Conservation (phyloP, 2,329 filamentous ascomycete genomes). For the Ilyonectria mors-panacis region DNA sequence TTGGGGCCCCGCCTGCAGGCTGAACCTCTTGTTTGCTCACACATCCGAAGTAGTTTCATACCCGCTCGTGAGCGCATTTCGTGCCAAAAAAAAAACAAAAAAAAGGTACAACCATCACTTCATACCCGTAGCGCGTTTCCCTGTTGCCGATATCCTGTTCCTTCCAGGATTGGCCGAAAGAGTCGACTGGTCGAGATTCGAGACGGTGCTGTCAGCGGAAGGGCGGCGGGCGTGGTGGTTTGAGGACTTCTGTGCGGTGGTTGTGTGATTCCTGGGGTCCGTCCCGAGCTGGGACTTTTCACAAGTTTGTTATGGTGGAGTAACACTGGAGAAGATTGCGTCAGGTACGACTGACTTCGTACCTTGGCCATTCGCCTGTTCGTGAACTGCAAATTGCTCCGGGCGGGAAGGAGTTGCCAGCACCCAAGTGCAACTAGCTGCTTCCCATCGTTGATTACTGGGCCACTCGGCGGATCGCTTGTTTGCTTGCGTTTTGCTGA, state of each 20-base stretch:
- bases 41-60: too few species aligned
- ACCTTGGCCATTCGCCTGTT: slow-evolving; percentile 7
- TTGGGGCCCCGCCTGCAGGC: neutral
- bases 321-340: slow-evolving; percentile 18
- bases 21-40: neutral
- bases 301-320: slow-evolving; percentile 24
- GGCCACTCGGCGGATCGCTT: neutral
- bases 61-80: neutral
- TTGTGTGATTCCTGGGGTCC: neutral
- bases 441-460: neutral
- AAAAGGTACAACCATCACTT: neutral
- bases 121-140: slow-evolving; percentile 17
- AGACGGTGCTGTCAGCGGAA: neutral
- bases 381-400: neutral
- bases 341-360: slow-evolving; percentile 5
- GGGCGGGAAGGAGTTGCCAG: neutral
- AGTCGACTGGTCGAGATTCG: neutral
- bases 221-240: neutral
- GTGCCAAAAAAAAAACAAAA: neutral
- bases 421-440: slow-evolving; percentile 1
- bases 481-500: slow-evolving; percentile 6
- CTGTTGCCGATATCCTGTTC: slow-evolving; percentile 13
- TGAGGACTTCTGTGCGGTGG: neutral
- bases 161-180: neutral
- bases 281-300: slow-evolving; percentile 16